A percentile compares a stretch with the other conserved stretches of the same genome.
These are phyloP conservation scores for Ballota nigra DNA, from an alignment of 257 asterid genomes.

Conservation along the genomic window DNA sequence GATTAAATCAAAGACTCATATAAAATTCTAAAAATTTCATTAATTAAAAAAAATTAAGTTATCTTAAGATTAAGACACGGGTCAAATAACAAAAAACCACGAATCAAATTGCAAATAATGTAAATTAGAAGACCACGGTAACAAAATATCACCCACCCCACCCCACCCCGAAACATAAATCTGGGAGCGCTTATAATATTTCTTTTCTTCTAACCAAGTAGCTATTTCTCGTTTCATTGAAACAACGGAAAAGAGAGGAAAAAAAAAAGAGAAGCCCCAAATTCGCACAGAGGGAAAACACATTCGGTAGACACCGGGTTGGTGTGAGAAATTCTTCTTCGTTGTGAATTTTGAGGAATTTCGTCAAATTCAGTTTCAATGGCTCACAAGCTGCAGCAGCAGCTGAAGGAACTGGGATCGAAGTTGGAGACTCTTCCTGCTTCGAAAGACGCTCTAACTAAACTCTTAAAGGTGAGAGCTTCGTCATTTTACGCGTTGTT, in stretches of 20 bases:
- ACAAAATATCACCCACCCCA: constrained; percentile 18
- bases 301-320: constrained; percentile 15
- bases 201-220: constrained; percentile 17
- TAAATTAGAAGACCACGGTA: constrained; percentile 16
- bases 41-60: no score
- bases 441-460: constrained; percentile 73
- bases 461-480: constrained; percentile 66
- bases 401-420: constrained; percentile 72
- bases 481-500: not conserved
- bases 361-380: constrained; percentile 31
- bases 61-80: no score
- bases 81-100: not conserved
- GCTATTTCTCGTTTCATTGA: constrained; percentile 32
- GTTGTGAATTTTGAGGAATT: constrained; percentile 20
- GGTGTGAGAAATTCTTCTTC: constrained; percentile 14
- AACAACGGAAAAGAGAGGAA: constrained; percentile 25
- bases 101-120: constrained; percentile 14
- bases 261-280: constrained; percentile 30
- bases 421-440: constrained; percentile 68
- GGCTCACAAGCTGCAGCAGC: constrained; percentile 73
- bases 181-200: constrained; percentile 21
- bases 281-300: constrained; percentile 26
- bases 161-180: constrained; percentile 33
- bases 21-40: no score
- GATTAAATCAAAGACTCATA: no score